These are phyloP conservation scores for Tulasnella sp. DNA, from an alignment of 768 basidiomycete genomes.

Conservation along the genomic window DNA sequence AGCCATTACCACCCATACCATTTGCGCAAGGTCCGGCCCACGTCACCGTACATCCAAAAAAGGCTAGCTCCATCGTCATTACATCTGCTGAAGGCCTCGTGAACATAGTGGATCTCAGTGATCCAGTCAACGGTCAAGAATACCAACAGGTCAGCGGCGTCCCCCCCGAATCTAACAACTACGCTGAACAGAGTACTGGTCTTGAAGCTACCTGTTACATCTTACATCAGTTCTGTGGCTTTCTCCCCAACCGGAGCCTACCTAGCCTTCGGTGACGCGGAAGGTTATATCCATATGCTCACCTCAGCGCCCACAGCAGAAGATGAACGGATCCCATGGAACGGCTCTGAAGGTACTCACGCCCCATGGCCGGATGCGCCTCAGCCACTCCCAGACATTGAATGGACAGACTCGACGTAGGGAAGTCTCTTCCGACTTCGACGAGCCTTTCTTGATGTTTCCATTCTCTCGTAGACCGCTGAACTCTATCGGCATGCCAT, in stretches of 20 bases:
- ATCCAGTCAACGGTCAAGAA: constrained; percentile 51
- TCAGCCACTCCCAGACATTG: constrained; percentile 54
- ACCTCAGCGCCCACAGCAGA: constrained; percentile 57
- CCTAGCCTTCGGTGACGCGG: constrained; percentile 83
- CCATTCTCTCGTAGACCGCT: constrained; percentile 50
- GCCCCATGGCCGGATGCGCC: constrained; percentile 75
- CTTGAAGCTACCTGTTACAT: constrained; percentile 28
- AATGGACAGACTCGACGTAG: constrained; percentile 79
- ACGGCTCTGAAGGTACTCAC: constrained; percentile 80
- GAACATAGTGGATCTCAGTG: constrained; percentile 72
- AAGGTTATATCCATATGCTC: constrained; percentile 73
- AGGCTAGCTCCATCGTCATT: constrained; percentile 61
- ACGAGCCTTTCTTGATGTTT: not conserved
- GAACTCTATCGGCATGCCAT: constrained; percentile 79
- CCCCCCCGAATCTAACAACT: not conserved
- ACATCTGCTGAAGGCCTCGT: constrained; percentile 74
- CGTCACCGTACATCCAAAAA: constrained; percentile 66
- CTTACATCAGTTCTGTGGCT: constrained; percentile 69
- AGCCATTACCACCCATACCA: constrained; percentile 71
- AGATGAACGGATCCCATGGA: constrained; percentile 51
- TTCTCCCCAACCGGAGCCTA: constrained; percentile 83
- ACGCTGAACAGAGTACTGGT: constrained; percentile 20
- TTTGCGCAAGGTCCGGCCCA: constrained; percentile 84
- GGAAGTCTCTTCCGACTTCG: constrained; percentile 21
- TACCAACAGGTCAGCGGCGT: constrained; percentile 71